Evolutionary conservation across 1,284 basidiomycete genomes (phyloP), one percentile per base, ranked within the genome.

Genomic region (Sparassis latifolia): DNA sequence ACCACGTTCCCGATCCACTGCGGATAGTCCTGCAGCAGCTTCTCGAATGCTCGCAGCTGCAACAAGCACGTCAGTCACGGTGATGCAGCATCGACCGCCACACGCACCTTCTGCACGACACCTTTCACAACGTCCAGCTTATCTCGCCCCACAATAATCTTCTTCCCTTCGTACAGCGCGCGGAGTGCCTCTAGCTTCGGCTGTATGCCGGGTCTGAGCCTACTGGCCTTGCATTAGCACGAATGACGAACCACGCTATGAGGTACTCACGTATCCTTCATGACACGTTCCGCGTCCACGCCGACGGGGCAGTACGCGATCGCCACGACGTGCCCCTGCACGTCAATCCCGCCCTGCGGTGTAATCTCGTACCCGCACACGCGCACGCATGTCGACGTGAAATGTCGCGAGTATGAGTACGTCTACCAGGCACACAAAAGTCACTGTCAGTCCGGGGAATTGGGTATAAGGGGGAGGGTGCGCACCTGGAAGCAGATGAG

Each of bases 101-200:
- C 32, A 50, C 60, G 31, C 46, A 84, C 86, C 80, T 99, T 99
- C 72, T 98, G 96, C 56, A 97, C 75, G 30, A 99, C 92, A 50
- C 96, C 96, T 73, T 97, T 97, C 59, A 97, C 95, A 10, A 95
- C 92, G 63, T 99, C 97, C 40, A 99, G 81, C 76, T 99, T 99
- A 71, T 99, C 96, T n/a, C 97, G 79, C 10, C 94, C 96, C 32
- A 99, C 89, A 53, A 99, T 94, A 63, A 99, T 97, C 79, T 98
- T 98, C 79, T 97, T 98, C 60, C 90, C 93, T 61, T 91, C 85
- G 70, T 99, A 99, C 44, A 98, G 72, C 35, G 85, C 77, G 38
- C 84, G 77, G 1, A 99, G 78, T 0, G 92, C 87, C 52, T 91
- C 85, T 35, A 96, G 77, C 70, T 97, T 98, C 29, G 95, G 95